Conservation (phyloP, 176 grass and related monocot genomes). For the Melocanna baccifera region DNA sequence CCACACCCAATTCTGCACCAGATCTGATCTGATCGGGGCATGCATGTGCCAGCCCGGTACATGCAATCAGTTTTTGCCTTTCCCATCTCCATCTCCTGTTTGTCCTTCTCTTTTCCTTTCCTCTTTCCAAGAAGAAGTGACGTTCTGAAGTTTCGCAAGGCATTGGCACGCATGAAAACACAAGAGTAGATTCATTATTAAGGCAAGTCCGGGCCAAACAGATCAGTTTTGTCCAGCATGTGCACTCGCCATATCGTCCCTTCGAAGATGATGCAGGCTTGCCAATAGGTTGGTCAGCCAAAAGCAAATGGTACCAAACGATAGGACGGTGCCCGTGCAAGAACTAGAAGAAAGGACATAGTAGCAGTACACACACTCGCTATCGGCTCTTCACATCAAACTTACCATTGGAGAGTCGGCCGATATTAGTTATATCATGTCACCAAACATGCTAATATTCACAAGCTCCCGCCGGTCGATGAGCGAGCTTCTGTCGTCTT, state of each 20-base stretch:
- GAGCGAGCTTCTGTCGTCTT: not conserved
- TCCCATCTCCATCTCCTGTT: not conserved
- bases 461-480: not conserved
- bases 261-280: slow-evolving; percentile 19
- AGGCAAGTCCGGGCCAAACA: slow-evolving; percentile 30
- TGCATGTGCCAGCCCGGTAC: not conserved
- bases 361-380: not conserved
- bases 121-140: too few species aligned
- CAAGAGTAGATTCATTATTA: not conserved
- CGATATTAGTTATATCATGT: slow-evolving; percentile 12
- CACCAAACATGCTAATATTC: slow-evolving; percentile 25
- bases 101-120: too few species aligned
- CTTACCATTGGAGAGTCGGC: not conserved
- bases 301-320: not conserved
- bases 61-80: not conserved
- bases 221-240: slow-evolving; percentile 18
- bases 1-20: not conserved
- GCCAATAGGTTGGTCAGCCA: slow-evolving; percentile 42
- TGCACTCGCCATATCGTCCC: slow-evolving; percentile 22
- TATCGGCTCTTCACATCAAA: not conserved
- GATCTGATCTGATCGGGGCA: not conserved
- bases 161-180: not conserved
- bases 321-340: slow-evolving; percentile 40
- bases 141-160: not conserved
- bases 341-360: not conserved